Evolutionary conservation across 2,329 filamentous ascomycete species (phyloP), one percentile per base, ranked within the genome.

Genomic region (Apiospora malaysiana): DNA sequence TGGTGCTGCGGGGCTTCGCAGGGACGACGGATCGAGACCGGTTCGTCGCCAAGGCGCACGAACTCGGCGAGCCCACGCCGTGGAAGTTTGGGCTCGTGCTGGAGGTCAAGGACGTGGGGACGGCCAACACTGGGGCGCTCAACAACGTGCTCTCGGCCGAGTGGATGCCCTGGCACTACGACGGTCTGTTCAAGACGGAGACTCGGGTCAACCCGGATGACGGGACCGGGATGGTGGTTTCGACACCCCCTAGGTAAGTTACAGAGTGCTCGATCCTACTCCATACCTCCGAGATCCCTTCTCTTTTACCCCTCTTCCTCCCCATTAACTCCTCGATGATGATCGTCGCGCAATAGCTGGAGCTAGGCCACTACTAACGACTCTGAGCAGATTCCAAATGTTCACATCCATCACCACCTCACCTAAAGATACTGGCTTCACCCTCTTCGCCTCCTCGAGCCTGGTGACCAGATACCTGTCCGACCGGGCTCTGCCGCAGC

Each of bases 91-190:
- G 86, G 0, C 76, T 86, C 0, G 77, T 87, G 2, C 81, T 87
- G 0, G 84, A 87, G 68, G 85, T 88, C 49, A 86, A 86, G 72
- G 86, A 88, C 72, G 79, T 80, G 1, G 85, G 84, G 0, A 76
- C 78, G 1, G 42, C 42, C 42, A 80, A 85, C 7, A 81, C 82
- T 0, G 78, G 81, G 14, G 82, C 84, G 0, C 77, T 84, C 25
- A 89, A 88, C 72, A 88, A 88, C 51, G 85, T 89, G 2, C 80
- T 87, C 1, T 87, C 85, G 0, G 81, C 83, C 1, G 86, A 88
- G 71, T 84, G 84, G 72, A 88, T 89, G 86, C 87, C 88, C 0
- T 87, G 88, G 77, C 87, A 89, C 73, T 89, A 84, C 47, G 87
- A 89, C 68, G 88, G 87, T 0, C 78, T 89, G 40, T 89, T 89